Percentiles rank a stretch among this genome's conserved stretches.
Conservation (phyloP, 2,329 filamentous ascomycete species). For the Cryphonectria naterciae region DNA sequence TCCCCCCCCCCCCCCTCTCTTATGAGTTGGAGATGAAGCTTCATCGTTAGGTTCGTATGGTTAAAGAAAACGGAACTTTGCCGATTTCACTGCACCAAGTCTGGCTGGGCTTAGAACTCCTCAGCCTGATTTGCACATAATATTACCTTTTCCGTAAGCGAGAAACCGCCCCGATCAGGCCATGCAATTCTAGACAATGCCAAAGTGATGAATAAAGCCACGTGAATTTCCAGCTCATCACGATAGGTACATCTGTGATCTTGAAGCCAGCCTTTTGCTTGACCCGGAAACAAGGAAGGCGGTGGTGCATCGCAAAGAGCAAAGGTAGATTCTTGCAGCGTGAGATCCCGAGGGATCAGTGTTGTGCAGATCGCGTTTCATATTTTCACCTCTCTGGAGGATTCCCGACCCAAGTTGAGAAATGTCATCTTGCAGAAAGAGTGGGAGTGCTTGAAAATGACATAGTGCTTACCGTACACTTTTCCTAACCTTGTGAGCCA, state of each 20-base stretch:
- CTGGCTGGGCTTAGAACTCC: background rate
- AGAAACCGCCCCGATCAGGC: background rate
- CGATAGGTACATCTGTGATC: background rate
- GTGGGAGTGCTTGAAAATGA: background rate
- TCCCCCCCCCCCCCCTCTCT: too few relatives aligned
- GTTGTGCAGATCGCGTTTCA: background rate
- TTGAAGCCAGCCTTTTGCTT: background rate
- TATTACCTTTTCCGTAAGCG: background rate
- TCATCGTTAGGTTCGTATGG: background rate
- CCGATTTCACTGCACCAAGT: background rate
- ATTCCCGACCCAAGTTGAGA: background rate
- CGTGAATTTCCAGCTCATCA: background rate
- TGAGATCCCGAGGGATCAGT: background rate
- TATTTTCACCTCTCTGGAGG: background rate
- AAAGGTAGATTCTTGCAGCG: background rate
- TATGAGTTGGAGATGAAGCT: background rate
- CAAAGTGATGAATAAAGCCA: background rate
- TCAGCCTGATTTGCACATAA: background rate
- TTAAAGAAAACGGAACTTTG: background rate
- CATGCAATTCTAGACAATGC: background rate
- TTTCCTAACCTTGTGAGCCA: background rate
- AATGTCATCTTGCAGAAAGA: background rate
- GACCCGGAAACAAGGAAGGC: background rate
- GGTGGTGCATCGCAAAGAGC: background rate
- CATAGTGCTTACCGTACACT: background rate